phyloP scores from a whole-genome alignment of 2,329 filamentous ascomycete species.

The Ophiosphaerella korrae region DNA sequence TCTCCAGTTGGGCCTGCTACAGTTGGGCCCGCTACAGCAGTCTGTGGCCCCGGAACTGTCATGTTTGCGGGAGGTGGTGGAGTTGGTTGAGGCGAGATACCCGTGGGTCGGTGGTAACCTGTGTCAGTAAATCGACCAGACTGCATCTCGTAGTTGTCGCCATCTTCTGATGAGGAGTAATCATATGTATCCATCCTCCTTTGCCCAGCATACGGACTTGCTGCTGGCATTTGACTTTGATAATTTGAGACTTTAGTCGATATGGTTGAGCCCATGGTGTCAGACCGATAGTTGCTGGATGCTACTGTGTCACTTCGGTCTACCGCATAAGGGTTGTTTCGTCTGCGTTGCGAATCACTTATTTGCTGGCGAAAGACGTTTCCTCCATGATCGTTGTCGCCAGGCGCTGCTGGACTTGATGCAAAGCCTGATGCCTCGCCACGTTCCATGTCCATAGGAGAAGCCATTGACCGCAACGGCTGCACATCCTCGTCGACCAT shows the following conservation, averaged over 20 bases:
- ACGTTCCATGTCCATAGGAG: conserved; percentile 39
- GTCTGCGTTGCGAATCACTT: conserved; percentile 42
- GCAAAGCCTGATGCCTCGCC: conserved; percentile 39
- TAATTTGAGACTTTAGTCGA: conserved; percentile 41
- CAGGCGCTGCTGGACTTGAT: conserved; percentile 24
- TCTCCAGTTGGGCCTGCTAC: conserved; percentile 34
- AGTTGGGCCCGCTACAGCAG: conserved; percentile 19
- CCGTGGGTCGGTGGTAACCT: conserved; percentile 40
- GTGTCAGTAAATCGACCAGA: conserved; percentile 41
- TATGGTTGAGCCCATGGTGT: conserved; percentile 31
- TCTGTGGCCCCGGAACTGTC: conserved; percentile 11
- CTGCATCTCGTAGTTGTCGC: conserved; percentile 45
- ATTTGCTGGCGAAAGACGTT: conserved; percentile 50
- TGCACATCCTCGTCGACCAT: conserved; percentile 39
- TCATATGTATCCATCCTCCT: conserved; percentile 43
- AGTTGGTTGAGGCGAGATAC: conserved; percentile 38
- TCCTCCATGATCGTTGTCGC: conserved; percentile 22
- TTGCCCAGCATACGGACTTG: conserved; percentile 41
- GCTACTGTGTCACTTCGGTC: conserved; percentile 39
- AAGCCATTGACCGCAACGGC: conserved; percentile 34
- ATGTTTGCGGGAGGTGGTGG: conserved; percentile 33
- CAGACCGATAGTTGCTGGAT: conserved; percentile 34
- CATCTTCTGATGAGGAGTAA: conserved; percentile 48
- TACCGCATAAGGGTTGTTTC: conserved; percentile 36
- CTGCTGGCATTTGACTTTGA: conserved; percentile 37